A percentile compares a stretch with the other conserved stretches of the same genome.
These are phyloP conservation scores for Hypoxylon lenormandii DNA, from an alignment of 495 filamentous ascomycete genomes.

Conservation along the genomic window DNA sequence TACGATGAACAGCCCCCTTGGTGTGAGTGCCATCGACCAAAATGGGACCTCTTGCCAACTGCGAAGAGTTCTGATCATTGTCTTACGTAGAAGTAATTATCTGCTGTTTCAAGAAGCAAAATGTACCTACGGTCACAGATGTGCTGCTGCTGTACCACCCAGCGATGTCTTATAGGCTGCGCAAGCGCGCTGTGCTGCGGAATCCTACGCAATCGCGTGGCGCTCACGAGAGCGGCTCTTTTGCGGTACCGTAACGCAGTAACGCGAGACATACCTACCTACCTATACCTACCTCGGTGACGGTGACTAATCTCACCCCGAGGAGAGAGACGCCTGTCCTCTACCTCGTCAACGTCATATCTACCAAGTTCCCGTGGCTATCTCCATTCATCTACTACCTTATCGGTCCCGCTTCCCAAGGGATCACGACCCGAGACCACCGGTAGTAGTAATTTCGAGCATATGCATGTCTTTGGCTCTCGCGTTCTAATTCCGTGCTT, in stretches of 20 bases:
- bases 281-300: too few species aligned
- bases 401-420: conserved; percentile 3
- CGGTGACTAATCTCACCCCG: conserved; percentile 19
- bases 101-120: conserved; percentile 24
- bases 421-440: conserved; percentile 27
- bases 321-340: conserved; percentile 2
- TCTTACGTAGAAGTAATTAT: conserved; percentile 6
- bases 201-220: conserved; percentile 42
- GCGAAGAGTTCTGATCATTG: conserved; percentile 34
- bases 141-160: conserved; percentile 15
- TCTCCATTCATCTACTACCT: background rate
- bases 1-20: conserved; percentile 26
- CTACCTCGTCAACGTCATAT: conserved; percentile 32
- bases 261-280: conserved; percentile 22
- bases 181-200: conserved; percentile 30
- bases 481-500: conserved; percentile 19
- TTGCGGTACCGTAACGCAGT: background rate
- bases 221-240: conserved; percentile 29
- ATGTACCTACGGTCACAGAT: conserved; percentile 1
- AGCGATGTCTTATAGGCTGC: conserved; percentile 32
- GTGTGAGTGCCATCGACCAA: conserved; percentile 28
- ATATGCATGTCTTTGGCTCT: conserved; percentile 21
- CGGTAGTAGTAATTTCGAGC: conserved; percentile 15
- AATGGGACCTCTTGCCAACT: conserved; percentile 19
- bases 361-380: background rate